Conservation (phyloP, 2,329 filamentous ascomycete genomes). For the Fusarium nurragi region DNA sequence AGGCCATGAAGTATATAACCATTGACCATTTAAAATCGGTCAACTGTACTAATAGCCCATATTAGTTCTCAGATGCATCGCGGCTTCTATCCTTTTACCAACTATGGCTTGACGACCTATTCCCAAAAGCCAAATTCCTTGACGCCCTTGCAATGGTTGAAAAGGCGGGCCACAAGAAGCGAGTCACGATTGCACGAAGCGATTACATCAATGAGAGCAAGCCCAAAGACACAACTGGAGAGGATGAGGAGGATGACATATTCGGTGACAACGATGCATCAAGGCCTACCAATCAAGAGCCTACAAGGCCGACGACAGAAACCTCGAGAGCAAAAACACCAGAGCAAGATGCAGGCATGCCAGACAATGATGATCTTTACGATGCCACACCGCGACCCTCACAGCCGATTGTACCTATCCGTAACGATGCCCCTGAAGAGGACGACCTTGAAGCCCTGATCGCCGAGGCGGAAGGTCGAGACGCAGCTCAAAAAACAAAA, state of each 20-base stretch:
- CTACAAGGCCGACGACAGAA: slow-evolving; percentile 52
- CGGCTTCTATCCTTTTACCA: slow-evolving; percentile 91
- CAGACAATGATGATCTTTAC: slow-evolving; percentile 64
- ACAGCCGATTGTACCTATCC: slow-evolving; percentile 35
- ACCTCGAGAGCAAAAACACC: slow-evolving; percentile 45
- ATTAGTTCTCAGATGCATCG: slow-evolving; percentile 82
- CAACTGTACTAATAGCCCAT: background rate
- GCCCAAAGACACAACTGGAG: slow-evolving; percentile 55
- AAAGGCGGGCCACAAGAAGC: slow-evolving; percentile 87
- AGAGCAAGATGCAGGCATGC: slow-evolving; percentile 39
- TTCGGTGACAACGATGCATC: slow-evolving; percentile 42
- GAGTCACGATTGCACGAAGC: slow-evolving; percentile 76
- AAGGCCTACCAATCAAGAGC: slow-evolving; percentile 13
- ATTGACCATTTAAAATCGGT: background rate
- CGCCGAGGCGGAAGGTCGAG: slow-evolving; percentile 55
- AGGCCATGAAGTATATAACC: slow-evolving; percentile 78
- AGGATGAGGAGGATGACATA: slow-evolving; percentile 42
- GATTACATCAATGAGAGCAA: slow-evolving; percentile 86
- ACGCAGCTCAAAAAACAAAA: slow-evolving; percentile 25
- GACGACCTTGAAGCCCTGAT: slow-evolving; percentile 65
- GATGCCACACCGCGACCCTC: slow-evolving; percentile 58
- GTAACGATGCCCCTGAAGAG: slow-evolving; percentile 51
- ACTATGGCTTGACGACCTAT: slow-evolving; percentile 95
- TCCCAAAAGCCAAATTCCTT: slow-evolving; percentile 91
- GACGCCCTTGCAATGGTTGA: slow-evolving; percentile 92